Base-by-base conservation (phyloP, 2,329 filamentous ascomycete species). In the Metarhizium rileyi region DNA sequence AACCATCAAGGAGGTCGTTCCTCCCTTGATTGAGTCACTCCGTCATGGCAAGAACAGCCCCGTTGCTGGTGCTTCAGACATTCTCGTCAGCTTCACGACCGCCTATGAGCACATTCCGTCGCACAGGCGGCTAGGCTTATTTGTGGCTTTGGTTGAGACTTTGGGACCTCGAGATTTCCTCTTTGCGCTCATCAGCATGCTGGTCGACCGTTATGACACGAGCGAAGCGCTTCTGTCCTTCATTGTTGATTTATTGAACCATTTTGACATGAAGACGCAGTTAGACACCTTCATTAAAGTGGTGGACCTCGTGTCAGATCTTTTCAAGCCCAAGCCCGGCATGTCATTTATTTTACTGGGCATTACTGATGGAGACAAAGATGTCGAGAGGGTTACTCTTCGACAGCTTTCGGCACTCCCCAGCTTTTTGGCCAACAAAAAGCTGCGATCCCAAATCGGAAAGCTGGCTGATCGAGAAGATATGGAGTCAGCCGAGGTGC, bases 61-160 rank as follows among this genome's bases (percentile, higher is more conserved):
- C 33, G 80, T 95, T 22, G 84, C 83, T 30, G 89, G 90, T 42
- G 88, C 90, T 7, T 87, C 90, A 1, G 90, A 95, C 59, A 79
- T 98, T 44, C 76, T 98, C n/a, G 77, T 94, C 40, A 97, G 90
- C 70, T 98, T 98, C 63, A 91, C 90, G 18, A 90, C 90, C 7
- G 93, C 94, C 1, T 98, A 94, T 65, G 90, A 96, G 64, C 93
- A 98, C 63, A 90, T 98, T 55, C 93, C 93, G 5, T 78, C 84
- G 8, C 90, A 96, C 65, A 80, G 93, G 50, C 82, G 90, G 56
- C 80, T 87, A 27, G 83, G 83, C 38, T 73, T 98, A 6, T 98
- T 96, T 67, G 77, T 86, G 48, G 87, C 91, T 46, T 74, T 98
- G 18, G 83, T 93, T 22, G 81, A 88, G 59, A 94, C 90, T 10